A percentile compares a stretch with the other conserved stretches of the same genome.
phyloP scores from a whole-genome alignment of 805 yeast genomes.

The Saccharomycopsis selenospora region DNA sequence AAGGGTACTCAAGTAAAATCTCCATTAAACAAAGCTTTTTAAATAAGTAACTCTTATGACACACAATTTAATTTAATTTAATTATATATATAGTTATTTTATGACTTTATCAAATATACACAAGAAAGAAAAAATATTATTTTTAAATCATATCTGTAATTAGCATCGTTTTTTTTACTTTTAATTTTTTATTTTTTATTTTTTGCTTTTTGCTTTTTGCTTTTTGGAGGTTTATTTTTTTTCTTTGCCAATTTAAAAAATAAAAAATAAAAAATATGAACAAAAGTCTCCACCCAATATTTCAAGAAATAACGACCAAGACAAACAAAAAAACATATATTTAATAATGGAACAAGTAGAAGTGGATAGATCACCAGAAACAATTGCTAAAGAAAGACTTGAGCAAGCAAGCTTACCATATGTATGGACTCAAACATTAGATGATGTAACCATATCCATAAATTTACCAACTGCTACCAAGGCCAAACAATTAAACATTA shows the following conservation, averaged over 20 bases:
- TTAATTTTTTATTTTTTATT: too few species aligned
- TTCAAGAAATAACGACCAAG: too few species aligned
- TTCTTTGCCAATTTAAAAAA: too few species aligned
- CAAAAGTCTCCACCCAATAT: too few species aligned
- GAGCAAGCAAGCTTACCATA: constrained; percentile 26
- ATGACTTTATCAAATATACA: not conserved
- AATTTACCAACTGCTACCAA: constrained; percentile 29
- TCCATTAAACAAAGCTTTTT: constrained; percentile 76
- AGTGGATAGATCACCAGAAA: constrained; percentile 12
- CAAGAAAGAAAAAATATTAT: not conserved
- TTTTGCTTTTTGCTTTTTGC: too few species aligned
- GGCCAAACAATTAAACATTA: constrained; percentile 30
- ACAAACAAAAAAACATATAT: too few species aligned
- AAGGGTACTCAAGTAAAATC: constrained; percentile 65
- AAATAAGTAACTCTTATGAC: constrained; percentile 27
- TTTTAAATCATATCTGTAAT: not conserved
- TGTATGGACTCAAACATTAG: constrained; percentile 35
- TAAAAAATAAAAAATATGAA: too few species aligned
- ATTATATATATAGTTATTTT: not conserved
- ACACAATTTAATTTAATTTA: not conserved
- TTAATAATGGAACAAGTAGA: too few species aligned
- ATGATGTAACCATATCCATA: constrained; percentile 33
- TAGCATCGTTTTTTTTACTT: too few species aligned
- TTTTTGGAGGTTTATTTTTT: too few species aligned
- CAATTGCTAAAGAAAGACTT: constrained; percentile 11